These are phyloP conservation scores for Entomophthora muscae DNA, from an alignment of 371 early-diverging fungal genomes.

Conservation along the genomic window DNA sequence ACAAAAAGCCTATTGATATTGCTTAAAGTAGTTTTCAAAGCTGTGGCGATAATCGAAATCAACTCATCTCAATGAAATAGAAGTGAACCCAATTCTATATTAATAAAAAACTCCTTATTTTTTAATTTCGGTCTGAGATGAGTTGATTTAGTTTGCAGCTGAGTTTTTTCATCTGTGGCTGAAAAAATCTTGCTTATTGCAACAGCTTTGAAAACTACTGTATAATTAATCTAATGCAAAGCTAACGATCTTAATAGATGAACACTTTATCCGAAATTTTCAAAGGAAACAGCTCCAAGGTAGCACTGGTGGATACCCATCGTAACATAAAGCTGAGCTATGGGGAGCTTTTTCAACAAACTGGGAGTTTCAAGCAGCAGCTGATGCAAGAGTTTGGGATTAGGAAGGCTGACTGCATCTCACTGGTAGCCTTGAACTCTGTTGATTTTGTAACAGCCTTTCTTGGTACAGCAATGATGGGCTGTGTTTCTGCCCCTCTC, in stretches of 20 bases:
- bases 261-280: neutral
- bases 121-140: too few species aligned
- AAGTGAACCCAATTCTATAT: too few species aligned
- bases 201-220: too few species aligned
- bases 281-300: neutral
- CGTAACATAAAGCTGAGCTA: neutral
- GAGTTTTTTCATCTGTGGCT: too few species aligned
- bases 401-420: slow-evolving; percentile 1
- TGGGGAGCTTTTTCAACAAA: neutral
- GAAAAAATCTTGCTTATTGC: too few species aligned
- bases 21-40: too few species aligned
- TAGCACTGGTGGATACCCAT: neutral
- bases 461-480: slow-evolving; percentile 37
- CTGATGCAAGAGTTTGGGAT: neutral
- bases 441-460: slow-evolving; percentile 50
- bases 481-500: slow-evolving; percentile 54
- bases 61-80: too few species aligned
- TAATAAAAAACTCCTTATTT: too few species aligned
- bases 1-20: too few species aligned
- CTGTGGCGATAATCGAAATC: too few species aligned
- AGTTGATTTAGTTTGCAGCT: too few species aligned
- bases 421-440: slow-evolving; percentile 49
- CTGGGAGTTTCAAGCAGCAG: neutral
- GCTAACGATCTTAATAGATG: neutral
- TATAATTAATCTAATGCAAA: too few species aligned